A percentile compares a stretch with the other conserved stretches of the same genome.
Evolutionary conservation across 441 rosid species (phyloP).

Genomic region (Macaranga tanarius): DNA sequence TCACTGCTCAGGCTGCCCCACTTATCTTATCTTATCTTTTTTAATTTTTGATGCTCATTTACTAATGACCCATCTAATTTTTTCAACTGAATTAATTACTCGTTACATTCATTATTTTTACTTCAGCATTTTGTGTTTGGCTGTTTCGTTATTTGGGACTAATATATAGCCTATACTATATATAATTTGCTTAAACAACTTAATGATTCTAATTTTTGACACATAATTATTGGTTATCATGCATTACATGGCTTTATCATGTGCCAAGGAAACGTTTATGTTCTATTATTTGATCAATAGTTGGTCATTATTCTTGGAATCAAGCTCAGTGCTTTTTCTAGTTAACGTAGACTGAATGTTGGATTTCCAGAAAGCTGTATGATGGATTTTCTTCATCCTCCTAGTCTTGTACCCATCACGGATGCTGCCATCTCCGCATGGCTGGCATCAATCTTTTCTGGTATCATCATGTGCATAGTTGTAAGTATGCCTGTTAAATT

Average conservation of each 20-base stretch:
- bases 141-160: no score
- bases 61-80: no score
- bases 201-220: no score
- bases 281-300: background rate
- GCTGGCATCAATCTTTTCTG: constrained; percentile 43
- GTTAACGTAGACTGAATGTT: constrained; percentile 1
- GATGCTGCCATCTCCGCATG: constrained; percentile 33
- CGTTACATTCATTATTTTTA: no score
- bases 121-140: no score
- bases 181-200: no score
- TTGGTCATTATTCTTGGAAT: background rate
- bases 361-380: constrained; percentile 16
- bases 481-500: constrained; percentile 40
- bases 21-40: no score
- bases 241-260: background rate
- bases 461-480: constrained; percentile 57
- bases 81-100: no score
- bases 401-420: constrained; percentile 18
- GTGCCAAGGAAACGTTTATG: background rate
- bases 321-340: background rate
- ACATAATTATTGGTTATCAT: no score
- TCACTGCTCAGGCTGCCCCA: no score
- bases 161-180: no score
- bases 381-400: constrained; percentile 26
- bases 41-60: no score